These are phyloP conservation scores for Fusarium domesticum DNA, from an alignment of 2,329 filamentous ascomycete genomes.

Conservation along the genomic window DNA sequence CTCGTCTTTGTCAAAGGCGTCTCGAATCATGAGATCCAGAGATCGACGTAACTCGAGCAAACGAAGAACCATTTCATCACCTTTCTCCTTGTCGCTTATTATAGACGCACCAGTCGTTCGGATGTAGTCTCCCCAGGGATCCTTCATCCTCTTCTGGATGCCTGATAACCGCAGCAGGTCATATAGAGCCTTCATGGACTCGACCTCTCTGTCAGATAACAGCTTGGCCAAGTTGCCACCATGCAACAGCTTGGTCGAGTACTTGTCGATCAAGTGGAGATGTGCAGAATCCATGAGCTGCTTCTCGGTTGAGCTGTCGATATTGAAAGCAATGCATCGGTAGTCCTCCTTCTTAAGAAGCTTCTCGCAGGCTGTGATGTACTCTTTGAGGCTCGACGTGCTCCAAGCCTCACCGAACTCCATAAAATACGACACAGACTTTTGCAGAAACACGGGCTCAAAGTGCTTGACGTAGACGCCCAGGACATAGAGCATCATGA, in stretches of 20 bases:
- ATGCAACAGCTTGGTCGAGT: conserved; percentile 64
- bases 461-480: conserved; percentile 77
- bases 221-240: conserved; percentile 67
- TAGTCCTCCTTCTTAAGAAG: conserved; percentile 70
- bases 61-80: conserved; percentile 81
- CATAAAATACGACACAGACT: conserved; percentile 66
- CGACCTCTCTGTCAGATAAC: conserved; percentile 65
- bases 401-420: conserved; percentile 68
- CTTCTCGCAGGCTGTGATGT: conserved; percentile 66
- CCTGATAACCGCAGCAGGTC: conserved; percentile 68
- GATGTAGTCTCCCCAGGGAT: conserved; percentile 78
- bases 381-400: conserved; percentile 64
- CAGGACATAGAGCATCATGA: conserved; percentile 83
- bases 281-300: conserved; percentile 73
- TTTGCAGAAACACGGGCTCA: conserved; percentile 68
- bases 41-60: conserved; percentile 77
- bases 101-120: conserved; percentile 70
- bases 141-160: conserved; percentile 66
- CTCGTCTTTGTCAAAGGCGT: conserved; percentile 75
- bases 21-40: conserved; percentile 72
- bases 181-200: conserved; percentile 74
- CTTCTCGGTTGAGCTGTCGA: conserved; percentile 80
- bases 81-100: conserved; percentile 73
- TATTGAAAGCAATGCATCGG: conserved; percentile 75
- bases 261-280: conserved; percentile 64